These are phyloP conservation scores for Iris macrosiphon DNA, from an alignment of 106 monocot genomes.

Conservation along the genomic window DNA sequence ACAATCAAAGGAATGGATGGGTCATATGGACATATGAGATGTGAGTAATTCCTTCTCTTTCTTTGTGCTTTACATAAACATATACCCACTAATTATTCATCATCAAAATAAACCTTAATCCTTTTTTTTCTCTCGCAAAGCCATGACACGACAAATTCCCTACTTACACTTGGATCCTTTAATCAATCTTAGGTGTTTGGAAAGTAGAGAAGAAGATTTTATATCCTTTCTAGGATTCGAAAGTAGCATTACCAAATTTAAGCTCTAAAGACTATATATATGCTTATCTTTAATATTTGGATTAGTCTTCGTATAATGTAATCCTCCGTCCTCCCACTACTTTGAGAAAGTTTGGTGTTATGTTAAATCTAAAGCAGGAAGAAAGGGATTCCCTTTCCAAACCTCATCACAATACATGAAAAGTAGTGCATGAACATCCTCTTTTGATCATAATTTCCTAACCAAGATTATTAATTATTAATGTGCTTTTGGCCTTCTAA, in stretches of 20 bases:
- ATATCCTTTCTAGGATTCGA: constrained; percentile 48
- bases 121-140: constrained; percentile 8
- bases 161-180: constrained; percentile 30
- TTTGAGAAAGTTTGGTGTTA: constrained; percentile 44
- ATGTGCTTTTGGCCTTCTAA: constrained; percentile 43
- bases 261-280: constrained; percentile 36
- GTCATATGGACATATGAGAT: constrained; percentile 25
- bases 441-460: constrained; percentile 35
- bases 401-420: constrained; percentile 49
- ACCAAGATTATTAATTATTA: too few species aligned
- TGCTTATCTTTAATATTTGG: constrained; percentile 58
- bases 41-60: background rate
- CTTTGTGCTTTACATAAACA: constrained; percentile 4
- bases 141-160: constrained; percentile 18
- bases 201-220: constrained; percentile 35
- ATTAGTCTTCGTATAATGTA: constrained; percentile 34
- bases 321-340: constrained; percentile 29
- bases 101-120: constrained; percentile 19
- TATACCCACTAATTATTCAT: constrained; percentile 9
- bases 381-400: constrained; percentile 33
- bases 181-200: constrained; percentile 13
- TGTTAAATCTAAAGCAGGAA: constrained; percentile 33
- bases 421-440: constrained; percentile 24
- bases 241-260: constrained; percentile 41
- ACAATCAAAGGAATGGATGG: constrained; percentile 21